A percentile compares a stretch with the other conserved stretches of the same genome.
Conservation (phyloP, 2,329 filamentous ascomycete species). For the Whalleya microplaca region DNA sequence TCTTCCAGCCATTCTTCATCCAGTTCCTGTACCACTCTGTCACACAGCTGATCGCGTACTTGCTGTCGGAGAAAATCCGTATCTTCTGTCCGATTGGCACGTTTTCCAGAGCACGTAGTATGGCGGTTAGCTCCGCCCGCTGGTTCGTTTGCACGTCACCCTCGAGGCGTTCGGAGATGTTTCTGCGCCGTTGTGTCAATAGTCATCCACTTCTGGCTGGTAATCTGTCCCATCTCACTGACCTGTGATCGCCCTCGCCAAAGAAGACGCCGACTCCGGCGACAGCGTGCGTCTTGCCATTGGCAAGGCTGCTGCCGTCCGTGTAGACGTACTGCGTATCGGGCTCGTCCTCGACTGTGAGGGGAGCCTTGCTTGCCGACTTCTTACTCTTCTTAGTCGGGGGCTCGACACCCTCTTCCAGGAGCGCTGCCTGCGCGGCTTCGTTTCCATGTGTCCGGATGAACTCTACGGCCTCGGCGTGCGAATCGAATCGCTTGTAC, state of each 20-base stretch:
- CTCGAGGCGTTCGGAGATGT: conserved; percentile 74
- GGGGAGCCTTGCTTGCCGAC: conserved; percentile 9
- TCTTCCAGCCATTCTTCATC: conserved; percentile 78
- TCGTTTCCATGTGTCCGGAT: conserved; percentile 57
- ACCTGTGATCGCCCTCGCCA: conserved; percentile 59
- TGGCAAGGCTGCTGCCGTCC: conserved; percentile 64
- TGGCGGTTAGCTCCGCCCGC: conserved; percentile 90
- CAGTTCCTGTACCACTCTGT: conserved; percentile 82
- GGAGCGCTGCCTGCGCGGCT: conserved; percentile 47
- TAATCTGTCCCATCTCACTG: conserved; percentile 21
- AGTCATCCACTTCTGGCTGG: background rate
- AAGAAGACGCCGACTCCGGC: conserved; percentile 70
- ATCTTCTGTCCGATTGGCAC: conserved; percentile 70
- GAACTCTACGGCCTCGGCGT: conserved; percentile 77
- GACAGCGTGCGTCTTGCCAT: conserved; percentile 57
- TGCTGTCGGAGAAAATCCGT: conserved; percentile 84
- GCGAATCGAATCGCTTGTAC: conserved; percentile 70
- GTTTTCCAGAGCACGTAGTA: conserved; percentile 80
- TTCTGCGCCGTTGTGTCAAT: conserved; percentile 43
- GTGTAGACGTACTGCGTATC: conserved; percentile 58
- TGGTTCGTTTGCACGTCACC: conserved; percentile 88
- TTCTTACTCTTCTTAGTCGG: conserved; percentile 42
- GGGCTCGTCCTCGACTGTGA: conserved; percentile 23
- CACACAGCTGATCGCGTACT: conserved; percentile 87
- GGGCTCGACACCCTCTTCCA: conserved; percentile 45